Percentiles rank a stretch among this genome's conserved stretches.
These are phyloP conservation scores for Eucalyptus cladocalyx DNA, from an alignment of 345 rosid genomes.

Conservation along the genomic window DNA sequence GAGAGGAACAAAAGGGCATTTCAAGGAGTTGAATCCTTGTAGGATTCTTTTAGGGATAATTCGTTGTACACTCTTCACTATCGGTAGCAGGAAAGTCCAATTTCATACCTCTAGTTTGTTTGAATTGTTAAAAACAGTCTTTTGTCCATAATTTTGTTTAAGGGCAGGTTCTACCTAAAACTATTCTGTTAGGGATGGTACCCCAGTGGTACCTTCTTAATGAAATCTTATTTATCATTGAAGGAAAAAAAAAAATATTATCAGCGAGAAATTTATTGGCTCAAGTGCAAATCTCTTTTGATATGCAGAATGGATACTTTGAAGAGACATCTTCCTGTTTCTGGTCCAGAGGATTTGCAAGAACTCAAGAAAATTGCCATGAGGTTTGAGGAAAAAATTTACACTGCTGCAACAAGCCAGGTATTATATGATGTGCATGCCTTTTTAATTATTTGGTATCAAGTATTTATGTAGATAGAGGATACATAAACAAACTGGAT, in stretches of 20 bases:
- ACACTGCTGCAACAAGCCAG: conserved; percentile 55
- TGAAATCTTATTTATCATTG: background rate
- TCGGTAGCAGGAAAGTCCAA: background rate
- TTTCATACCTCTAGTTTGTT: background rate
- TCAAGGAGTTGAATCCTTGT: background rate
- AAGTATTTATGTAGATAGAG: background rate
- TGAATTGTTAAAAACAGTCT: background rate
- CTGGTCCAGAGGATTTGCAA: conserved; percentile 54
- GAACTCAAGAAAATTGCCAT: conserved; percentile 68
- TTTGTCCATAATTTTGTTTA: background rate
- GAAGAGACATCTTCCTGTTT: conserved; percentile 50
- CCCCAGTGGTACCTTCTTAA: background rate
- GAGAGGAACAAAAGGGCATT: background rate
- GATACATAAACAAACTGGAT: background rate
- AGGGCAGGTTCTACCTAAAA: background rate
- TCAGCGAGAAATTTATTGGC: background rate
- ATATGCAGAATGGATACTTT: conserved; percentile 52
- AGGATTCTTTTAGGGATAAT: background rate
- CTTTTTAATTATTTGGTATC: background rate
- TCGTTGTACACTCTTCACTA: background rate
- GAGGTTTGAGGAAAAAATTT: conserved; percentile 78
- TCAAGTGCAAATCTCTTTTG: background rate
- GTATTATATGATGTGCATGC: conserved; percentile 3
- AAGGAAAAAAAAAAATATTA: background rate
- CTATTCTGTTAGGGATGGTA: background rate